phyloP scores from a whole-genome alignment of 2,329 filamentous ascomycete genomes.

The Diaporthe australafricana region DNA sequence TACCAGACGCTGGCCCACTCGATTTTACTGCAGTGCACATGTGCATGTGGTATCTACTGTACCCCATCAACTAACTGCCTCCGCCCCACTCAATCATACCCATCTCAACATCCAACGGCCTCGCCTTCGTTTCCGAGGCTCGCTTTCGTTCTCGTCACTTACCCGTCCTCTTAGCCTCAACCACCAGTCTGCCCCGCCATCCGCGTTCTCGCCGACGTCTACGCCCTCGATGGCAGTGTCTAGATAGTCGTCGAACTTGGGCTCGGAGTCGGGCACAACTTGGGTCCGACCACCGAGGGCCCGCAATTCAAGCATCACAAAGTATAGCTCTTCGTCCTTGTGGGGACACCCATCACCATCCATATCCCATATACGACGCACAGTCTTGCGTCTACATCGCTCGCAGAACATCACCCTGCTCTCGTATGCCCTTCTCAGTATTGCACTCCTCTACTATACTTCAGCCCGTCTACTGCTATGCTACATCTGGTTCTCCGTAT shows the following conservation, averaged over 20 bases:
- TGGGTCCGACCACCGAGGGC: background rate
- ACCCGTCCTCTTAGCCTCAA: background rate
- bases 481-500: background rate
- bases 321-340: background rate
- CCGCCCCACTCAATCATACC: background rate
- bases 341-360: background rate
- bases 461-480: background rate
- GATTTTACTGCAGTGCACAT: background rate
- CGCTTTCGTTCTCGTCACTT: background rate
- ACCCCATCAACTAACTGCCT: background rate
- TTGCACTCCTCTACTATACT: background rate
- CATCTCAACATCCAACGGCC: background rate
- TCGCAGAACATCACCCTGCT: background rate
- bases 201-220: background rate
- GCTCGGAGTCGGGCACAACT: background rate
- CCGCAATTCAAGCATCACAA: background rate
- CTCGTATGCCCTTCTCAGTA: background rate
- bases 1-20: background rate
- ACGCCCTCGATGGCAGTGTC: too few species aligned
- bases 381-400: background rate
- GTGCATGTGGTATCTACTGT: background rate
- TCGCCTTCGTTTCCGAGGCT: background rate
- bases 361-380: background rate
- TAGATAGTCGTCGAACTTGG: background rate
- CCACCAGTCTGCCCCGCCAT: background rate